Evolutionary conservation across 1,139 yeast species (phyloP), one percentile per base, ranked within the genome.

Genomic region (Hyphopichia khmerensis): DNA sequence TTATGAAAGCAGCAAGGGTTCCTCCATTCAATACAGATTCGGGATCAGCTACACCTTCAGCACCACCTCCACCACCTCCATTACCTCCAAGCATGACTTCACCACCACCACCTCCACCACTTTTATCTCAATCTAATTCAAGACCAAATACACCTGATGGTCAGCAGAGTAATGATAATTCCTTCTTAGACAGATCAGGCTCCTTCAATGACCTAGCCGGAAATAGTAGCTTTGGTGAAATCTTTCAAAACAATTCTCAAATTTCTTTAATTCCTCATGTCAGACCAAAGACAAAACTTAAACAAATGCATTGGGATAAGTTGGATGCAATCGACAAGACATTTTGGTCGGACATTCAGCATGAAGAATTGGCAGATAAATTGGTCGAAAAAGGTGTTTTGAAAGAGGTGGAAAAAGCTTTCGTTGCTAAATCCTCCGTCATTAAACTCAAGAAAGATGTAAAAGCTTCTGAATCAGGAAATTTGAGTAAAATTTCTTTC

Each of bases 301-400:
- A 91, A 60, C 98, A 91, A 57, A 84, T 93, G 75, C 99, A 93
- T 59, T 93, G 98, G 98, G 96, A 91, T 51, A 87, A 81, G 57
- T 72, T 93, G 36, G 84, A 82, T 26, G 65, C 73, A 47, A 82
- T 88, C 36, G 79, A 82, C 36, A 77, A 82, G 36, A 91, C 98
- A 0, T 79, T 93, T 42, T 93, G 99, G 99, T 74, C 73, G n/a
- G 79, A 77, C 33, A 67, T 75, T 24, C 75, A 74, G 38, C 80
- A 72, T 45, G 59, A 63, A 8, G 63, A 71, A 3, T 63, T 82
- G 23, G 74, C 80, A 0, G 79, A 78, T 40, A 75, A 75, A 40
- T 71, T 90, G 39, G 70, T 79, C 40, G 78, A 81, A 45, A 73
- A 78, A 47, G 98, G 98, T 17, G 79, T 91, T 14, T 76, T 90